Evolutionary conservation across 2,329 filamentous ascomycete species (phyloP).

Genomic region (Aspergillus vadensis): DNA sequence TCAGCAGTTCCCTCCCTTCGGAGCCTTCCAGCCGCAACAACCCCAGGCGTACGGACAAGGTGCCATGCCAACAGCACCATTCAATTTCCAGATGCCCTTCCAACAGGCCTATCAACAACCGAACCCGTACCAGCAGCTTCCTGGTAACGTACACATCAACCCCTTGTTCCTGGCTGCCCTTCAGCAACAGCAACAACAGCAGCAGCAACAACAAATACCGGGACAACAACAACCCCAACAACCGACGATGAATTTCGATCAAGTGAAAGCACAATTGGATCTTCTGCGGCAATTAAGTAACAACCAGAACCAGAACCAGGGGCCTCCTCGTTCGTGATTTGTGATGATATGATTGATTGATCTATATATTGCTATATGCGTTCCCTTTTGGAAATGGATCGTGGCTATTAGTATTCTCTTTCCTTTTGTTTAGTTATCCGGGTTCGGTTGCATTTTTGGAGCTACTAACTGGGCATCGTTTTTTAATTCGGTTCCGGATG

Average conservation of each 20-base stretch:
- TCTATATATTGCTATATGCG: background rate
- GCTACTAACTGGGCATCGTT: conserved; percentile 11
- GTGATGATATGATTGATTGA: background rate
- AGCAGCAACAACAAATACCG: conserved; percentile 28
- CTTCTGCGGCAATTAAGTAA: conserved; percentile 41
- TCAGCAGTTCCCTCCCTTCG: conserved; percentile 33
- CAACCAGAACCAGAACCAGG: conserved; percentile 31
- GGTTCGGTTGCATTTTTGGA: conserved; percentile 26
- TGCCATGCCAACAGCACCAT: conserved; percentile 29
- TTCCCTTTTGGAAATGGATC: conserved; percentile 1
- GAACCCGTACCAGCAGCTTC: conserved; percentile 44
- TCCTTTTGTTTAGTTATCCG: background rate
- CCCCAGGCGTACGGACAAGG: conserved; percentile 31
- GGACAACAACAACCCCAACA: conserved; percentile 29
- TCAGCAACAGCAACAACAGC: conserved; percentile 48
- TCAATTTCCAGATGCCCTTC: conserved; percentile 44
- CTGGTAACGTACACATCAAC: conserved; percentile 56
- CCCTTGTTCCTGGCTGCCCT: conserved; percentile 57
- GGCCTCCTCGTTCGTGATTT: conserved; percentile 30
- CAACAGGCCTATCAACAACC: conserved; percentile 46
- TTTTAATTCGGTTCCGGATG: background rate
- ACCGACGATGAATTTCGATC: conserved; percentile 41
- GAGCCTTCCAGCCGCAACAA: conserved; percentile 34
- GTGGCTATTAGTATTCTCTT: background rate
- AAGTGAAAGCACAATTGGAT: conserved; percentile 47